phyloP scores from a whole-genome alignment of 2,329 filamentous ascomycete species.

The Phymatotrichopsis omnivora region DNA sequence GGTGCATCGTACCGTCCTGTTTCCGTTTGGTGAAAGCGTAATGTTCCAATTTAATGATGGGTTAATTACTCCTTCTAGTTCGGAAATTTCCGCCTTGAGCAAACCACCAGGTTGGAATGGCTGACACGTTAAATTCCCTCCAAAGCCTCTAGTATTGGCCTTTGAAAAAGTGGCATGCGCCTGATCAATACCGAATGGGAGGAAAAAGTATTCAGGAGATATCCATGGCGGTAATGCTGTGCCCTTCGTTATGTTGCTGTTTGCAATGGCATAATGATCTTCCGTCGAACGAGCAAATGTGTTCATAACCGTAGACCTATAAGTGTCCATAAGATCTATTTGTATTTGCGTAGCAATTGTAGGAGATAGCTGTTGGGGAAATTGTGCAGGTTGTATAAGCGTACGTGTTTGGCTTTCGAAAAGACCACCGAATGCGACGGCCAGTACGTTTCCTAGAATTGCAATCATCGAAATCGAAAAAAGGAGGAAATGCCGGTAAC shows the following conservation, averaged over 20 bases:
- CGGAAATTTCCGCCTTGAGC: too few relatives aligned
- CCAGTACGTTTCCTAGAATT: slow-evolving; percentile 44
- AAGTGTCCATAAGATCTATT: too few relatives aligned
- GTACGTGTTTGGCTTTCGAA: too few relatives aligned
- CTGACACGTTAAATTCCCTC: slow-evolving; percentile 34
- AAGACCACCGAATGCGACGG: slow-evolving; percentile 44
- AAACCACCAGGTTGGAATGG: slow-evolving; percentile 24
- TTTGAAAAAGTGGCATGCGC: slow-evolving; percentile 18
- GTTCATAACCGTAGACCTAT: slow-evolving; percentile 1
- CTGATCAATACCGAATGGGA: slow-evolving; percentile 36
- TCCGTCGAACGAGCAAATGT: slow-evolving; percentile 28
- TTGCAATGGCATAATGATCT: slow-evolving; percentile 38
- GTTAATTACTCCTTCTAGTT: too few relatives aligned
- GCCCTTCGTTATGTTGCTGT: slow-evolving; percentile 40
- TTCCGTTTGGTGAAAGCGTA: too few relatives aligned
- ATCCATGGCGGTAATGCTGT: slow-evolving; percentile 45
- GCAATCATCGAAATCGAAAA: slow-evolving; percentile 41
- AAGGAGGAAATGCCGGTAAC: slow-evolving; percentile 41
- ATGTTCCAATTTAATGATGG: too few relatives aligned
- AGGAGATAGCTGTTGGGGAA: too few relatives aligned
- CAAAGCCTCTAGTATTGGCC: slow-evolving; percentile 34
- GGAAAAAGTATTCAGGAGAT: slow-evolving; percentile 39
- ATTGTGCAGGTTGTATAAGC: too few relatives aligned
- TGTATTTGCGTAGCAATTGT: too few relatives aligned
- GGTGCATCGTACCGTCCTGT: too few relatives aligned